Evolutionary conservation across 2,329 filamentous ascomycete species (phyloP).

Genomic region (Spiromastix sp.): DNA sequence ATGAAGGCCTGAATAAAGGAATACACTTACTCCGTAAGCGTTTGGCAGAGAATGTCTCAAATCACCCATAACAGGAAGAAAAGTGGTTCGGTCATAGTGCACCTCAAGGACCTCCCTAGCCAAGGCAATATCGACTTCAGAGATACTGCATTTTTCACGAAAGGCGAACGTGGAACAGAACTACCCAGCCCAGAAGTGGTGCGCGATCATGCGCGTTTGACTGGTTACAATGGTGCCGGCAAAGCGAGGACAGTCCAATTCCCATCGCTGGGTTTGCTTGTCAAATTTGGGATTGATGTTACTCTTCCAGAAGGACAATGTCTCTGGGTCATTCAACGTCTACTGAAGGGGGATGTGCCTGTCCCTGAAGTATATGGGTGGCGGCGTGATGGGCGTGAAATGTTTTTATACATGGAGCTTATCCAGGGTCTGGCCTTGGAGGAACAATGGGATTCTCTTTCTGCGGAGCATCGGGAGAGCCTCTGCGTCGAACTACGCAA

Average conservation of each 20-base stretch:
- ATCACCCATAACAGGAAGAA: too few species aligned
- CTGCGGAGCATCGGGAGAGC: slow-evolving; percentile 6
- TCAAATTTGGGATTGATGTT: slow-evolving; percentile 22
- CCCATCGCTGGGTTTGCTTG: slow-evolving; percentile 20
- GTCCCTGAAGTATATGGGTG: slow-evolving; percentile 30
- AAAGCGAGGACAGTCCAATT: slow-evolving; percentile 20
- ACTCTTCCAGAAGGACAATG: slow-evolving; percentile 21
- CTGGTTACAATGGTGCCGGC: too few species aligned
- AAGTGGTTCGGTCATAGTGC: too few species aligned
- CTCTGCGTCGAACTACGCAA: slow-evolving; percentile 14
- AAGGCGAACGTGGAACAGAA: too few species aligned
- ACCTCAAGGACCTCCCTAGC: too few species aligned
- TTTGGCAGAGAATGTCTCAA: too few species aligned
- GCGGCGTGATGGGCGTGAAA: slow-evolving; percentile 16
- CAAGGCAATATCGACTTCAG: too few species aligned
- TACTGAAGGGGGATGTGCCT: slow-evolving; percentile 17
- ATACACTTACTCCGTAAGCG: too few species aligned
- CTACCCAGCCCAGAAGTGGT: too few species aligned
- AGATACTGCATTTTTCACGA: too few species aligned
- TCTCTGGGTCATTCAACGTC: slow-evolving; percentile 18
- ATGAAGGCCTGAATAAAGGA: too few species aligned
- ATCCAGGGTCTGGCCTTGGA: slow-evolving; percentile 20
- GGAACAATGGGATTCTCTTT: slow-evolving; percentile 17
- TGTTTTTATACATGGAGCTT: slow-evolving; percentile 26
- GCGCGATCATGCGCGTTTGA: too few species aligned